Conservation (phyloP, 805 yeast species). For the Starmerella apis region DNA sequence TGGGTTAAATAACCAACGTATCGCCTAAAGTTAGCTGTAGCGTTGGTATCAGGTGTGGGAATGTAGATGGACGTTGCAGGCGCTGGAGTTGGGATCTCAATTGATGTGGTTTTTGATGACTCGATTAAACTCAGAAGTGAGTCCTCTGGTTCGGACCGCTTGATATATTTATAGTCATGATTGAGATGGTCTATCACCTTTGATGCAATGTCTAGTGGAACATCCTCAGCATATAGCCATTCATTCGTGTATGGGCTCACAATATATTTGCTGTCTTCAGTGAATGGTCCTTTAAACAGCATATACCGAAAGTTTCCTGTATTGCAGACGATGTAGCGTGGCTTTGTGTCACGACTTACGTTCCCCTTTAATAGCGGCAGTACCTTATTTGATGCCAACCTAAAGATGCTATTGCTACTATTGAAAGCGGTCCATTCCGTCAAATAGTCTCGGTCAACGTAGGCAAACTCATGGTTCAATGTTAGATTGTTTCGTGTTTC, state of each 20-base stretch:
- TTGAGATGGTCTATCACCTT: slow-evolving; percentile 49
- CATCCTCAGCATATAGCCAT: slow-evolving; percentile 55
- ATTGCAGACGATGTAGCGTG: slow-evolving; percentile 56
- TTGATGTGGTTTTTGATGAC: neutral
- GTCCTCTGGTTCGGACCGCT: neutral
- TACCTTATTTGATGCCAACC: slow-evolving; percentile 48
- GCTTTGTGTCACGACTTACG: slow-evolving; percentile 27
- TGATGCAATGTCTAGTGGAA: slow-evolving; percentile 51
- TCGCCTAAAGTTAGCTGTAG: neutral
- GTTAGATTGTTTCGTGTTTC: slow-evolving; percentile 40
- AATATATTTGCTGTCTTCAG: slow-evolving; percentile 65
- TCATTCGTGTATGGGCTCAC: slow-evolving; percentile 76
- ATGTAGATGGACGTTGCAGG: neutral
- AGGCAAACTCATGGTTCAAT: slow-evolving; percentile 49
- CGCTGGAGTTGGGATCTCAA: neutral
- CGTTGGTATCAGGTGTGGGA: neutral
- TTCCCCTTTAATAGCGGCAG: slow-evolving; percentile 35
- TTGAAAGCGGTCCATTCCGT: slow-evolving; percentile 58
- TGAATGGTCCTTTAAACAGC: slow-evolving; percentile 71
- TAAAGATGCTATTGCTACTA: slow-evolving; percentile 46
- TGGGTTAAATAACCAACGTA: slow-evolving; percentile 59
- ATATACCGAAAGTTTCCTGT: slow-evolving; percentile 87
- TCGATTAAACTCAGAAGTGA: neutral
- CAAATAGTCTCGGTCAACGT: slow-evolving; percentile 55
- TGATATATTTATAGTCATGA: slow-evolving; percentile 21